phyloP scores from a whole-genome alignment of 2,329 filamentous ascomycete genomes.

The Talaromyces pinophilus region DNA sequence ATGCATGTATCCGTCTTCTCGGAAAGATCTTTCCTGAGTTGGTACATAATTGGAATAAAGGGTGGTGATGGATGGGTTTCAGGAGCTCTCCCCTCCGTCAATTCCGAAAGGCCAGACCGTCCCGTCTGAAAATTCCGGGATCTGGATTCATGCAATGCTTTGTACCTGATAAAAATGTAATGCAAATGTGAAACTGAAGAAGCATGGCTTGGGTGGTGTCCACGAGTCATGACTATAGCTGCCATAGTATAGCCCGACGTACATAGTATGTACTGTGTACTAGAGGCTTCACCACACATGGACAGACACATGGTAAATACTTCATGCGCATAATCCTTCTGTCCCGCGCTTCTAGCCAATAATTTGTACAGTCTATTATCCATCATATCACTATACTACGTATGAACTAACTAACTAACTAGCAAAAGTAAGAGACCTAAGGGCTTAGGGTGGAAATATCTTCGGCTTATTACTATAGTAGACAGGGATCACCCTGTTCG shows the following conservation, averaged over 20 bases:
- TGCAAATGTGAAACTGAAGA: neutral
- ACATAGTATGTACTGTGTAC: too few relatives aligned
- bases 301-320: neutral
- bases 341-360: neutral
- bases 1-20: neutral
- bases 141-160: neutral
- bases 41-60: neutral
- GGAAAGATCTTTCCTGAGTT: too few relatives aligned
- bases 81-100: neutral
- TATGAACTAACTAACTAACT: too few relatives aligned
- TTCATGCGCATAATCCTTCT: neutral
- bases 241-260: neutral
- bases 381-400: too few relatives aligned
- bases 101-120: neutral
- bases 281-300: neutral
- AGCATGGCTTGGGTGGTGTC: neutral
- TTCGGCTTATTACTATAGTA: neutral
- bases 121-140: neutral
- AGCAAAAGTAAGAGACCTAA: neutral
- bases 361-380: neutral
- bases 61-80: neutral
- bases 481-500: neutral
- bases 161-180: neutral
- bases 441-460: neutral
- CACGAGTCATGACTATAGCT: neutral